phyloP scores from a whole-genome alignment of 345 rosid species.

The Moringa oleifera region DNA sequence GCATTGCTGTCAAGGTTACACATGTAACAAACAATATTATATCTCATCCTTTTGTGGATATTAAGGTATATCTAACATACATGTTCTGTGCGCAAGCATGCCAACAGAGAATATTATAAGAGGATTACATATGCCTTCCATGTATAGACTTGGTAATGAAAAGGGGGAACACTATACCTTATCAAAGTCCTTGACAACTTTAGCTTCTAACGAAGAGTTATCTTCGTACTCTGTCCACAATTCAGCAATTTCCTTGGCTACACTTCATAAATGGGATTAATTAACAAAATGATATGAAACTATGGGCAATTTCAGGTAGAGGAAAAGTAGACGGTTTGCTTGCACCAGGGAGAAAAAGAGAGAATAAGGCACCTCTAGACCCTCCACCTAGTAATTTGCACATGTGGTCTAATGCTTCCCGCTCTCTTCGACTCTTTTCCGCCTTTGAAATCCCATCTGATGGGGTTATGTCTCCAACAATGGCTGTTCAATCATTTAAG shows the following conservation, averaged over 20 bases:
- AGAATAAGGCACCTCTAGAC: constrained; percentile 44
- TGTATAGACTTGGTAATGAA: background rate
- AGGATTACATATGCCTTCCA: background rate
- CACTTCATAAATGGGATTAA: constrained; percentile 5
- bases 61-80: background rate
- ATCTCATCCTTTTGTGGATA: no score
- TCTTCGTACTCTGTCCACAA: constrained; percentile 93
- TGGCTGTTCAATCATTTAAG: constrained; percentile 47
- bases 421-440: constrained; percentile 81
- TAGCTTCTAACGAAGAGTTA: constrained; percentile 85
- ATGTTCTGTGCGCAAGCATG: background rate
- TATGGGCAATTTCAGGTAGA: background rate
- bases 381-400: constrained; percentile 87
- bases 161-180: constrained; percentile 35
- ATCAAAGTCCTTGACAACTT: constrained; percentile 92
- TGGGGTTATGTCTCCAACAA: constrained; percentile 95
- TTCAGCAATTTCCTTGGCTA: constrained; percentile 71
- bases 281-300: background rate
- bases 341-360: background rate
- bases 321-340: background rate
- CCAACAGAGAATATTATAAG: background rate
- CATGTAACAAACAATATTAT: constrained; percentile 1
- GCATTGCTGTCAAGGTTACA: background rate
- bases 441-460: constrained; percentile 80
- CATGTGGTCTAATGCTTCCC: constrained; percentile 84